phyloP scores from a whole-genome alignment of 225 moss, liverwort and hornwort genomes.

The Climacium dendroides region DNA sequence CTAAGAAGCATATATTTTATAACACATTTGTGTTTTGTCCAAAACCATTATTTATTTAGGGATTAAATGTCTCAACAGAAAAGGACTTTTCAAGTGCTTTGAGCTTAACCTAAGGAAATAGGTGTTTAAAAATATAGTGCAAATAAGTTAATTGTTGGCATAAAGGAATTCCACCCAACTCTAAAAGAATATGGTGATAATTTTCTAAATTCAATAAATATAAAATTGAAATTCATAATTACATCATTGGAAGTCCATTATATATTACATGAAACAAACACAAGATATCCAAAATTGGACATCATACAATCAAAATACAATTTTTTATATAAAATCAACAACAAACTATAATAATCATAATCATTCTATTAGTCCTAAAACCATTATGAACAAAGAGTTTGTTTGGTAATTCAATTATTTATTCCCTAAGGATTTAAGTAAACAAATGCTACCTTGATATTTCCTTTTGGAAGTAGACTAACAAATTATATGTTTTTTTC shows the following conservation, averaged over 20 bases:
- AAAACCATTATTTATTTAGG: neutral
- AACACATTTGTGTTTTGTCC: neutral
- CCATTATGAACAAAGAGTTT: neutral
- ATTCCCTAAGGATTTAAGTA: neutral
- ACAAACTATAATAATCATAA: neutral
- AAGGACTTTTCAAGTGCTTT: no score
- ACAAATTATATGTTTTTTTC: neutral
- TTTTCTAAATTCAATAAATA: neutral
- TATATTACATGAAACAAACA: neutral
- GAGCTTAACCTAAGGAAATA: neutral
- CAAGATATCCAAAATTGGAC: neutral
- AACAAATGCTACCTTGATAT: accelerated
- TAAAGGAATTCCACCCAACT: neutral
- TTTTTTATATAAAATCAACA: neutral
- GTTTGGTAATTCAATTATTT: neutral
- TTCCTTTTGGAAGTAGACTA: neutral
- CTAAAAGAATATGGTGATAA: neutral
- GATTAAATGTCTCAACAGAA: neutral
- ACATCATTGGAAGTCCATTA: neutral
- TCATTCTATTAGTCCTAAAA: neutral
- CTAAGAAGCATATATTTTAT: neutral
- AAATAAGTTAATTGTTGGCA: neutral
- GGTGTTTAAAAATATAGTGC: neutral
- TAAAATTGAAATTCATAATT: neutral
- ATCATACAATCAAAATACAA: neutral